Evolutionary conservation across 495 filamentous ascomycete genomes (phyloP).

Genomic region (Filosporella fistucella): DNA sequence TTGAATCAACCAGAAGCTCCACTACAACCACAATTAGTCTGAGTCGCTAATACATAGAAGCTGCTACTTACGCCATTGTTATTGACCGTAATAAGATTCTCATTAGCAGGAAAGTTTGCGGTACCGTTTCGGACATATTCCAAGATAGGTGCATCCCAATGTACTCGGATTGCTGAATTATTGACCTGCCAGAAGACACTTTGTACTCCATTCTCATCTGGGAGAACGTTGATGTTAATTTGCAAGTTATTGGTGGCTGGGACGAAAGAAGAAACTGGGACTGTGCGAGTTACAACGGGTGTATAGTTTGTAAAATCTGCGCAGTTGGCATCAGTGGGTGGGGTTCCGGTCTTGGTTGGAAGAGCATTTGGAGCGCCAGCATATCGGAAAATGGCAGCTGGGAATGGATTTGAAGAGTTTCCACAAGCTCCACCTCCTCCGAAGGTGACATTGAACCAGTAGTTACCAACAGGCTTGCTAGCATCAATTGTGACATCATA

Average conservation of each 20-base stretch:
- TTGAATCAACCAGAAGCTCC: constrained; percentile 45
- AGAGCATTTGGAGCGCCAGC: constrained; percentile 5
- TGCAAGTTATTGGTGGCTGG: not conserved
- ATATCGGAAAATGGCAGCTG: constrained; percentile 53
- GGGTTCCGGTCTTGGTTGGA: not conserved
- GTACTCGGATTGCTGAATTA: constrained; percentile 29
- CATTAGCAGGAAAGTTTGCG: constrained; percentile 23
- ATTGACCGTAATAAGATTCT: constrained; percentile 29
- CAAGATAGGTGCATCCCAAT: constrained; percentile 35
- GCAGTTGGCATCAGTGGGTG: not conserved
- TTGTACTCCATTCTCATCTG: not conserved
- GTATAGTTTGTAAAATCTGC: not conserved
- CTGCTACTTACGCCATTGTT: not conserved
- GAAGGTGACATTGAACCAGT: constrained; percentile 1
- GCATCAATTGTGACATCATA: constrained; percentile 66
- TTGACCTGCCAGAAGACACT: constrained; percentile 21
- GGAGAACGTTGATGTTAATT: not conserved
- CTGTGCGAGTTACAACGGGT: not conserved
- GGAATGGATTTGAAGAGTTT: constrained; percentile 27
- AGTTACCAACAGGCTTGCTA: constrained; percentile 34
- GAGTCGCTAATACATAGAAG: not conserved
- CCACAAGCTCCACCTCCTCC: not conserved
- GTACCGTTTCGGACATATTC: constrained; percentile 32
- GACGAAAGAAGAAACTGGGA: not conserved
- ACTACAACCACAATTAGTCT: constrained; percentile 28